Base-by-base conservation (phyloP, 768 basidiomycete genomes). In the Phaeolepiota aurea region DNA sequence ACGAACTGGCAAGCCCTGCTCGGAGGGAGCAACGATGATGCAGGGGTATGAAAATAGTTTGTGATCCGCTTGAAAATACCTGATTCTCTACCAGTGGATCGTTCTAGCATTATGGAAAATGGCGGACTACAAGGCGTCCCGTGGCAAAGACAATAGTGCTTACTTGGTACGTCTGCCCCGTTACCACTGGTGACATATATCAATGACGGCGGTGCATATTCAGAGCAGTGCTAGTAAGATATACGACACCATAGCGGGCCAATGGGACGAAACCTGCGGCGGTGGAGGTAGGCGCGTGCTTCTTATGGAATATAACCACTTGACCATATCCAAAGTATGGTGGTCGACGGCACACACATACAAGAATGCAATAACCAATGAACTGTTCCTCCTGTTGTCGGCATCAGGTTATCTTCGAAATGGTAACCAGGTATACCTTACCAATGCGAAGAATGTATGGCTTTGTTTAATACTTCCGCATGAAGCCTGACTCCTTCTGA, bases 361-460 rank as follows among this genome's bases (percentile, higher is more conserved):
- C 60, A 78, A 78, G 58, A 77, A 77, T 40, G 73, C 75, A 7
- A 68, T 79, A 43, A 78, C 76, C n/a, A 77, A 78, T 47, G 63
- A 76, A 41, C 62, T 77, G 7, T 78, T 75, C 57, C 57, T 77
- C 12, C 54, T 69, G 22, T 62, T 66, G 4, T 76, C 75, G 2
- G 74, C 76, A 2, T 45, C 55, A 20, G 76, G 69, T 5, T 75
- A 68, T 47, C 47, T 68, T 22, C 58, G 69, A 23, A 62, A 54
- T 28, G 41, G 54, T 1, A 62, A 65, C 32, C 48, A 55, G 18
- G 54, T 59, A 1, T 77, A 68, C 48, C 63, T 76, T 21, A 54
- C 58, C 32, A 77, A 77, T 48, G 76, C 74, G 0, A 47, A 66
- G 15, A 68, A 65, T 57, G 74, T 68, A 15, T 37, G 50, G 28